phyloP scores from a whole-genome alignment of 2,329 filamentous ascomycete species.

The Penicillium oxalicum region DNA sequence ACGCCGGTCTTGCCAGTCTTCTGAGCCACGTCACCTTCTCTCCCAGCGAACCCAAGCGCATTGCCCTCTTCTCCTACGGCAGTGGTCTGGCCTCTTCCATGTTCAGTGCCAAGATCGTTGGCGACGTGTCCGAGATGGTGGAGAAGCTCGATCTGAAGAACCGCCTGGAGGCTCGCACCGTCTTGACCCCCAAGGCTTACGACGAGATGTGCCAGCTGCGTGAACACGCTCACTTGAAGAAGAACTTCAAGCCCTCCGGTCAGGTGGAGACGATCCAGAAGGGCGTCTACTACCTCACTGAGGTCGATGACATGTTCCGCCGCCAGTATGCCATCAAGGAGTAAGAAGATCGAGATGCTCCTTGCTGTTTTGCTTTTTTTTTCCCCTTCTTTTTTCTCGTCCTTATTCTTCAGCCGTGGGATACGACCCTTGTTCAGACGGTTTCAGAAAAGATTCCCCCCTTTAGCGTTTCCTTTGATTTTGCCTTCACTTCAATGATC shows the following conservation, averaged over 20 bases:
- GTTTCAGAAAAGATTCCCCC: conserved; percentile 31
- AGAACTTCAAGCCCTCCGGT: conserved; percentile 67
- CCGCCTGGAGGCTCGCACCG: conserved; percentile 59
- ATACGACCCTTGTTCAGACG: conserved; percentile 27
- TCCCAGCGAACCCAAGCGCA: conserved; percentile 62
- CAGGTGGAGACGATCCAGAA: conserved; percentile 59
- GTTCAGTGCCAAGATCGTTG: conserved; percentile 60
- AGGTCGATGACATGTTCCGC: conserved; percentile 82
- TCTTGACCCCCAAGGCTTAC: conserved; percentile 65
- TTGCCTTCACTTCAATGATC: too few species aligned
- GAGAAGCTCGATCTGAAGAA: conserved; percentile 65
- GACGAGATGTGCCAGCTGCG: conserved; percentile 75
- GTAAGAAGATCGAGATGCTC: conserved; percentile 37
- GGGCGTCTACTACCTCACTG: conserved; percentile 72
- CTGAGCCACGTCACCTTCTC: conserved; percentile 59
- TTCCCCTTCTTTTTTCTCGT: conserved; percentile 16
- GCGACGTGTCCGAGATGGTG: conserved; percentile 62
- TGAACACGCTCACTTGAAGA: conserved; percentile 77
- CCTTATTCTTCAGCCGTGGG: conserved; percentile 15
- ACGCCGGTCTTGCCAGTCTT: conserved; percentile 53
- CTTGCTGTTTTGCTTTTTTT: conserved; percentile 15
- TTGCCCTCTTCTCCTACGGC: conserved; percentile 74
- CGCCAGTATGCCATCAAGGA: conserved; percentile 70
- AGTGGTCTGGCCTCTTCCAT: conserved; percentile 70
- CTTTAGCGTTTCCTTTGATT: conserved; percentile 21